Conservation (phyloP, 2,329 filamentous ascomycete species). For the Hysterium pulicare region DNA sequence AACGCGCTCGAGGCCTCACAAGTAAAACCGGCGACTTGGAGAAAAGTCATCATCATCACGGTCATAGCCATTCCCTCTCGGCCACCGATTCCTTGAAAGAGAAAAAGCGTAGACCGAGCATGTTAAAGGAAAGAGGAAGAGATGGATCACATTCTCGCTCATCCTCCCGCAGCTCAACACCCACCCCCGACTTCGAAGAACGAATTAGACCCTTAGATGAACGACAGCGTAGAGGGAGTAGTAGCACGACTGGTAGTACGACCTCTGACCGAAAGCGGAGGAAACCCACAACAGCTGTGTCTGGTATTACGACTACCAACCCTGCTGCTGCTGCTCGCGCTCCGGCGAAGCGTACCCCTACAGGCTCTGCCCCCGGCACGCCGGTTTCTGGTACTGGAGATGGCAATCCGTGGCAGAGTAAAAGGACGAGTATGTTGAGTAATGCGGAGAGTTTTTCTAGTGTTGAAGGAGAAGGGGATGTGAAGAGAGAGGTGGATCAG, state of each 20-base stretch:
- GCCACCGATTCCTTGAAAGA: constrained; percentile 3
- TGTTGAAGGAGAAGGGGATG: background rate
- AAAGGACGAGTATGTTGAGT: constrained; percentile 11
- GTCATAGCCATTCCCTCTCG: constrained; percentile 5
- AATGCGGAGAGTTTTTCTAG: constrained; percentile 4
- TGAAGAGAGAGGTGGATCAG: background rate
- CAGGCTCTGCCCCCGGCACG: constrained; percentile 8
- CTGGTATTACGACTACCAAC: constrained; percentile 1
- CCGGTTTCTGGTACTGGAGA: background rate
- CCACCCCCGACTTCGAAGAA: constrained; percentile 11
- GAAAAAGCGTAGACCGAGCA: constrained; percentile 9
- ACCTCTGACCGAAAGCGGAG: constrained; percentile 1
- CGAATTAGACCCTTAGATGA: background rate
- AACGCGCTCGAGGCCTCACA: constrained; percentile 29
- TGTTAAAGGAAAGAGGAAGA: constrained; percentile 8
- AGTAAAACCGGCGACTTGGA: constrained; percentile 26
- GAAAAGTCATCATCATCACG: constrained; percentile 16
- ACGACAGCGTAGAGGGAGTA: constrained; percentile 9
- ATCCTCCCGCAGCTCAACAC: constrained; percentile 11
- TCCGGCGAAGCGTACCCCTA: background rate
- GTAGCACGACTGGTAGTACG: constrained; percentile 12
- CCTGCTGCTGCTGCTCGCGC: background rate
- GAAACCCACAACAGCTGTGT: background rate
- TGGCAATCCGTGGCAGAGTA: constrained; percentile 4
- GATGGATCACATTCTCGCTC: constrained; percentile 12